Conservation (phyloP, 768 basidiomycete genomes). For the Termitomyces sp. region DNA sequence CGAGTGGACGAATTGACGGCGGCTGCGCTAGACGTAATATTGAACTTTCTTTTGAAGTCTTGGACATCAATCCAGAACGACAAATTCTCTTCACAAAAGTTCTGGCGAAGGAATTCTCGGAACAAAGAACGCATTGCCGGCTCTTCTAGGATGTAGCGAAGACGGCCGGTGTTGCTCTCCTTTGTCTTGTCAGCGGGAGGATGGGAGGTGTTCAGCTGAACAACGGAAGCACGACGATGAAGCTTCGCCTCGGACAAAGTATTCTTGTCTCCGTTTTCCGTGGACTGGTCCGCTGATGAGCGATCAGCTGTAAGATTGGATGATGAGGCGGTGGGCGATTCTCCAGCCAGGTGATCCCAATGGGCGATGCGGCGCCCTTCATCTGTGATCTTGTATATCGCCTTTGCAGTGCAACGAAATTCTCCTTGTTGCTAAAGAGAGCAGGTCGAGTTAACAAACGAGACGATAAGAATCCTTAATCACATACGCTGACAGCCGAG, state of each 20-base stretch:
- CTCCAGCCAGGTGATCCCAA: slow-evolving; percentile 61
- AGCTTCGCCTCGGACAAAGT: slow-evolving; percentile 54
- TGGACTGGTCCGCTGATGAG: slow-evolving; percentile 52
- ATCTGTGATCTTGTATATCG: slow-evolving; percentile 91
- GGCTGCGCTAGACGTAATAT: slow-evolving; percentile 89
- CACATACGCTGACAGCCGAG: slow-evolving; percentile 64
- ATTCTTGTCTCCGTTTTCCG: slow-evolving; percentile 24
- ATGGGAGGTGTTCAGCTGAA: slow-evolving; percentile 57
- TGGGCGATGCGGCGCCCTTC: slow-evolving; percentile 83
- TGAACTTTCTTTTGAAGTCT: slow-evolving; percentile 95
- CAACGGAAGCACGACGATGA: slow-evolving; percentile 73
- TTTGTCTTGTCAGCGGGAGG: slow-evolving; percentile 58
- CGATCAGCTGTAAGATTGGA: slow-evolving; percentile 57
- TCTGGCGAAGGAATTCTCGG: slow-evolving; percentile 88
- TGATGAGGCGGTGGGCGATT: slow-evolving; percentile 64
- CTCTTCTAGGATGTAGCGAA: slow-evolving; percentile 90
- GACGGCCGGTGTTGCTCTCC: slow-evolving; percentile 89
- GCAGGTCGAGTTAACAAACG: slow-evolving; percentile 8
- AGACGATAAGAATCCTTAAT: slow-evolving; percentile 3
- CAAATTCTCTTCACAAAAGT: slow-evolving; percentile 98
- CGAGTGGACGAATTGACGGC: slow-evolving; percentile 42
- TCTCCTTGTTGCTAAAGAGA: slow-evolving; percentile 78
- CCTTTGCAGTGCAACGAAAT: slow-evolving; percentile 94
- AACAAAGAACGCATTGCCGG: slow-evolving; percentile 84
- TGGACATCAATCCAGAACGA: slow-evolving; percentile 97